These are phyloP conservation scores for Elsinoe perseae DNA, from an alignment of 2,329 filamentous ascomycete genomes.

Conservation along the genomic window DNA sequence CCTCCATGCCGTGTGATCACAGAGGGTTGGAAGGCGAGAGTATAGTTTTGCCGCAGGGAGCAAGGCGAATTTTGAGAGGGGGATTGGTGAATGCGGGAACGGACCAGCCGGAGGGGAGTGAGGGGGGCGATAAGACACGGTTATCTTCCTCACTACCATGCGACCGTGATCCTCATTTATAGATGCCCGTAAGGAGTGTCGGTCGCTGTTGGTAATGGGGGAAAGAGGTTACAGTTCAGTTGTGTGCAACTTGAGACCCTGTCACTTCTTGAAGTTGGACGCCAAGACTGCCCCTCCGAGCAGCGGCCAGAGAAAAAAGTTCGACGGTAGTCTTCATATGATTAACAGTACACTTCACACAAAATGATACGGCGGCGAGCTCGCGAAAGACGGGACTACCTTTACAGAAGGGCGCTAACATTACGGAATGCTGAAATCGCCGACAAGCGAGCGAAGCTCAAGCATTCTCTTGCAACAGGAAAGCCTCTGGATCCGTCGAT, in stretches of 20 bases:
- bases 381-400: slow-evolving; percentile 73
- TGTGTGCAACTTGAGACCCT: slow-evolving; percentile 5
- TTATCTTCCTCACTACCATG: slow-evolving; percentile 10
- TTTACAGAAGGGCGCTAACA: slow-evolving; percentile 81
- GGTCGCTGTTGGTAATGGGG: not conserved
- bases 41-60: not conserved
- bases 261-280: not conserved
- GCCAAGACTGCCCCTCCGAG: not conserved
- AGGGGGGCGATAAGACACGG: slow-evolving; percentile 2
- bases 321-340: not conserved
- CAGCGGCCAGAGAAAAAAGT: slow-evolving; percentile 6
- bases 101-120: slow-evolving; percentile 6
- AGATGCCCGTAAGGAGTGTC: not conserved
- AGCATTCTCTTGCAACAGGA: slow-evolving; percentile 78
- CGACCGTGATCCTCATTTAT: not conserved
- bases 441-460: slow-evolving; percentile 80
- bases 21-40: not conserved
- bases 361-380: slow-evolving; percentile 57
- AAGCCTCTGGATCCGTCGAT: slow-evolving; percentile 76
- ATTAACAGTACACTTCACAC: slow-evolving; percentile 22
- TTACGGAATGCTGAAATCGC: slow-evolving; percentile 87
- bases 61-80: slow-evolving; percentile 1
- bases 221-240: not conserved
- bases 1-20: slow-evolving; percentile 55
- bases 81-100: not conserved